Conservation (phyloP, 2,329 filamentous ascomycete species). For the Cladosporium colombiae region DNA sequence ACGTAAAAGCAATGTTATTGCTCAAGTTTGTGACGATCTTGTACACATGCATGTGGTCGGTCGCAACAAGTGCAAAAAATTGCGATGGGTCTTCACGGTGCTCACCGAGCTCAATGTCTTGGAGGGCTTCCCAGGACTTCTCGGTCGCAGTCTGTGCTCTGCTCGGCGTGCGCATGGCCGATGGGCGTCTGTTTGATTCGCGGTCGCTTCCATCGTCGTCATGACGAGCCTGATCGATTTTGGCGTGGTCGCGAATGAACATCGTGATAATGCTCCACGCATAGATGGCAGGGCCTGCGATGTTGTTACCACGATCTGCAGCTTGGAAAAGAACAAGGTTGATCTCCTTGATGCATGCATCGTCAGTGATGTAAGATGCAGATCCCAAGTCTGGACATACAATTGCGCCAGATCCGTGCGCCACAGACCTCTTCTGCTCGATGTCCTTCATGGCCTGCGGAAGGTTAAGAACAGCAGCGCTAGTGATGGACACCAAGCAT, state of each 20-base stretch:
- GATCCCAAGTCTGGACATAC: slow-evolving; percentile 40
- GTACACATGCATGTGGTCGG: slow-evolving; percentile 51
- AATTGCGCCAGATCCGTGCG: not conserved
- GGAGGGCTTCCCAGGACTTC: slow-evolving; percentile 30
- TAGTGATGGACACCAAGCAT: slow-evolving; percentile 68
- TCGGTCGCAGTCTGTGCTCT: slow-evolving; percentile 26
- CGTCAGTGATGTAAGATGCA: slow-evolving; percentile 66
- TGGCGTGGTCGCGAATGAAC: slow-evolving; percentile 64
- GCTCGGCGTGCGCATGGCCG: slow-evolving; percentile 8
- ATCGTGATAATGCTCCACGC: slow-evolving; percentile 79
- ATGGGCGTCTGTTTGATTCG: slow-evolving; percentile 22
- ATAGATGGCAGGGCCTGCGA: slow-evolving; percentile 73
- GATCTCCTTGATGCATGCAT: slow-evolving; percentile 69
- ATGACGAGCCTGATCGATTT: slow-evolving; percentile 52
- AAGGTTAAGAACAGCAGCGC: slow-evolving; percentile 70
- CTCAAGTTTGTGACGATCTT: slow-evolving; percentile 49
- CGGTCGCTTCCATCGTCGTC: slow-evolving; percentile 38
- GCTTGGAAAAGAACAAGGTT: slow-evolving; percentile 69
- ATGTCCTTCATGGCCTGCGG: slow-evolving; percentile 61
- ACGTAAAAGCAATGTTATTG: slow-evolving; percentile 47
- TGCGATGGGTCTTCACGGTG: slow-evolving; percentile 50
- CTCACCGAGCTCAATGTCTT: slow-evolving; percentile 27
- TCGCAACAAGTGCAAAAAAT: slow-evolving; percentile 49
- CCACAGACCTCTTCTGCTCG: slow-evolving; percentile 14
- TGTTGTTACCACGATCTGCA: slow-evolving; percentile 57